Percentiles rank a stretch among this genome's conserved stretches.
phyloP scores from a whole-genome alignment of 257 asterid genomes.

The Nicotiana undulata region DNA sequence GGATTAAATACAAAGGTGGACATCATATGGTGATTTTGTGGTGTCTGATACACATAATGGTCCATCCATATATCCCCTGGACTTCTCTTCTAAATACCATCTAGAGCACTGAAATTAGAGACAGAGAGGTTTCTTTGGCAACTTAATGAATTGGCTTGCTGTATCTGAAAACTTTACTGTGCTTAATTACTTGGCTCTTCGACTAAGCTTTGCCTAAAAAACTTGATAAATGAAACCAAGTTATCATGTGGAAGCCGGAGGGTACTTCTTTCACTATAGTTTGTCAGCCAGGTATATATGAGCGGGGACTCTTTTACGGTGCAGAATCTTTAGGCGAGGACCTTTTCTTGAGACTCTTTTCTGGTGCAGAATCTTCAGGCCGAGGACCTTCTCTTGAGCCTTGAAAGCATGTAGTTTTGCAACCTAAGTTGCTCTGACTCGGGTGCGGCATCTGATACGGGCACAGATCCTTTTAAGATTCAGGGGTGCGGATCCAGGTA shows the following conservation, averaged over 20 bases:
- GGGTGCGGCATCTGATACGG: no score
- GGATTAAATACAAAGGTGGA: background rate
- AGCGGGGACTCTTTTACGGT: slow-evolving; percentile 25
- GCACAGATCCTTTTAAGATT: no score
- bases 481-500: no score
- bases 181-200: background rate
- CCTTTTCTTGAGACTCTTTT: slow-evolving; percentile 23
- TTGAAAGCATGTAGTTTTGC: slow-evolving; percentile 23
- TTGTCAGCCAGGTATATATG: slow-evolving; percentile 23
- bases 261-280: background rate
- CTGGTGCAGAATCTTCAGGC: slow-evolving; percentile 17
- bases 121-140: background rate
- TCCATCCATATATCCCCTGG: no score
- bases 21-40: background rate
- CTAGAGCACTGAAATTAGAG: background rate
- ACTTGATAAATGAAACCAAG: background rate
- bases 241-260: slow-evolving; percentile 15
- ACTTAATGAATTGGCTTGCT: background rate
- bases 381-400: slow-evolving; percentile 22
- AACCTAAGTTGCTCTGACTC: background rate
- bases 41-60: background rate
- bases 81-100: background rate
- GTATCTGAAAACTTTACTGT: background rate
- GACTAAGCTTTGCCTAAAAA: background rate
- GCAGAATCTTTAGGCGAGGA: slow-evolving; percentile 16